Percentiles rank a stretch among this genome's conserved stretches.
Conservation (phyloP, 192 early-diverging fungal genomes). For the Gryganskiella cystojenkinii region DNA sequence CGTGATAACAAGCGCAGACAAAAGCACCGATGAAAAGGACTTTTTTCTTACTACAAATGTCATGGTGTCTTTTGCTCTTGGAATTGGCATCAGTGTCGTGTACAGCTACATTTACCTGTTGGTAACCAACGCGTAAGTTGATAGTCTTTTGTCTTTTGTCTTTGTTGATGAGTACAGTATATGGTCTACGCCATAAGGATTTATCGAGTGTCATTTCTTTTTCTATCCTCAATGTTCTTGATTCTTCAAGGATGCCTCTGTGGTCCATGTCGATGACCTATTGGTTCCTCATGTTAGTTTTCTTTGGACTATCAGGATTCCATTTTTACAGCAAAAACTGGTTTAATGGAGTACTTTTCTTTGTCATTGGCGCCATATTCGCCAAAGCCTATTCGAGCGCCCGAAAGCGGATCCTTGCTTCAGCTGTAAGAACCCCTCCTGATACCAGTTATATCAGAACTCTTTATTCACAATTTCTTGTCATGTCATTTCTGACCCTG, state of each 20-base stretch:
- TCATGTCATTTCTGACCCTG: neutral
- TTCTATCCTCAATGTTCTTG: neutral
- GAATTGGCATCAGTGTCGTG: conserved; percentile 62
- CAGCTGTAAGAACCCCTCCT: conserved; percentile 4
- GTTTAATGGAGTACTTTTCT: neutral
- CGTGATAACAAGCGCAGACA: conserved; percentile 20
- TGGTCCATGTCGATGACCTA: conserved; percentile 16
- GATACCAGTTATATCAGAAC: neutral
- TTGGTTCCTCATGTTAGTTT: conserved; percentile 10
- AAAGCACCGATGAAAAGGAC: conserved; percentile 11
- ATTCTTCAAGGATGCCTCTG: conserved; percentile 13
- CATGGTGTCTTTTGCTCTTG: conserved; percentile 56
- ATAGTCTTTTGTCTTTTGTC: conserved; percentile 9
- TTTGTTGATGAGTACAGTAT: conserved; percentile 3
- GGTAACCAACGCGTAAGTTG: conserved; percentile 56
- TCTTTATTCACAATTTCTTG: neutral
- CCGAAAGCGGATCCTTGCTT: neutral
- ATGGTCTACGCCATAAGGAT: neutral
- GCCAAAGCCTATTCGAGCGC: neutral
- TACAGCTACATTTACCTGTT: conserved; percentile 55
- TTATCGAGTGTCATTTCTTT: neutral
- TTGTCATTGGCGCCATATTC: conserved; percentile 1
- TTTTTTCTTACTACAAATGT: conserved; percentile 16
- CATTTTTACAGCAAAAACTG: conserved; percentile 1
- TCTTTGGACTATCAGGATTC: conserved; percentile 6